Evolutionary conservation across 768 basidiomycete genomes (phyloP).

Genomic region (Collybia nuda): DNA sequence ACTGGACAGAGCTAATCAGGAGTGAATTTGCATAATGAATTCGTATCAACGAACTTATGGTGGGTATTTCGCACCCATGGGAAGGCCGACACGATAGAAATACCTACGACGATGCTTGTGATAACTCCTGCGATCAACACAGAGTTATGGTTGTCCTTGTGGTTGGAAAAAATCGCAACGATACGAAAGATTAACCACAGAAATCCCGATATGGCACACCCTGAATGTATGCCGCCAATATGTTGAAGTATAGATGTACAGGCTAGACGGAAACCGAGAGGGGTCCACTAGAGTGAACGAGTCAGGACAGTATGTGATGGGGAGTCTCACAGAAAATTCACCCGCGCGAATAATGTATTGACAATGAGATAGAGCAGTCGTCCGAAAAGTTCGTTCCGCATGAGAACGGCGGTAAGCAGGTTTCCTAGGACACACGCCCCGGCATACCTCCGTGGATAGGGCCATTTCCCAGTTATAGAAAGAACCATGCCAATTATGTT

Average conservation of each 20-base stretch:
- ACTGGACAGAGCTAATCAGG: constrained; percentile 29
- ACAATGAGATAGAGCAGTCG: constrained; percentile 64
- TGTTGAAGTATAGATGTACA: constrained; percentile 76
- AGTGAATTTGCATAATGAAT: not conserved
- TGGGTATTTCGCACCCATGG: constrained; percentile 82
- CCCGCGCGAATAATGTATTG: constrained; percentile 73
- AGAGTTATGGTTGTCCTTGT: constrained; percentile 49
- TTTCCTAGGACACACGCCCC: constrained; percentile 74
- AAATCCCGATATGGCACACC: constrained; percentile 70
- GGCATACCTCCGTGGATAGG: constrained; percentile 57
- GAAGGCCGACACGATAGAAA: constrained; percentile 66
- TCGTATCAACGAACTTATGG: constrained; percentile 59
- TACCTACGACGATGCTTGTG: constrained; percentile 55
- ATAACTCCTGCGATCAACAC: constrained; percentile 61
- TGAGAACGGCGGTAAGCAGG: constrained; percentile 67
- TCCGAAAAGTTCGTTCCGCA: constrained; percentile 79
- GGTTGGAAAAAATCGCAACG: constrained; percentile 51
- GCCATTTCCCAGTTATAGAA: constrained; percentile 64
- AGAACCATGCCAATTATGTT: constrained; percentile 65
- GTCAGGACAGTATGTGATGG: constrained; percentile 9
- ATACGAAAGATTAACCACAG: constrained; percentile 70
- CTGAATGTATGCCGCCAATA: constrained; percentile 78
- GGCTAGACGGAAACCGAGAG: constrained; percentile 67
- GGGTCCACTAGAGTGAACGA: constrained; percentile 55
- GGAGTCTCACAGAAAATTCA: constrained; percentile 17